These are phyloP conservation scores for Gautieria morchelliformis DNA, from an alignment of 768 basidiomycete species.

Conservation along the genomic window DNA sequence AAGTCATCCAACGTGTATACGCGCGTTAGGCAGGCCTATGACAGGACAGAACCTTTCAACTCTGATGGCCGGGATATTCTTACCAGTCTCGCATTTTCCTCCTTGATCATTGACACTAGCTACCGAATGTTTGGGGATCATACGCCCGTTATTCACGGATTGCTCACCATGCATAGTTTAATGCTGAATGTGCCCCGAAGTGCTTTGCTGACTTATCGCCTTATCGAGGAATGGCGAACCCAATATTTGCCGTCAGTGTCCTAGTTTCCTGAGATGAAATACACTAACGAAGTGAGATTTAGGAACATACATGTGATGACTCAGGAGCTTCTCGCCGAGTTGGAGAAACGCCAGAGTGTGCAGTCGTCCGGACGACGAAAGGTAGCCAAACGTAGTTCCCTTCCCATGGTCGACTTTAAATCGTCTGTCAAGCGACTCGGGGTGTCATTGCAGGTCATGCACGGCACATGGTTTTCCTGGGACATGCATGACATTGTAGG, in stretches of 20 bases:
- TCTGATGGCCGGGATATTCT: slow-evolving; percentile 42
- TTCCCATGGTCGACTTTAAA: slow-evolving; percentile 37
- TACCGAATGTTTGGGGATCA: background rate
- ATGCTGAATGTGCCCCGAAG: slow-evolving; percentile 57
- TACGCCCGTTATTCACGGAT: background rate
- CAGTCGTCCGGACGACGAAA: slow-evolving; percentile 21
- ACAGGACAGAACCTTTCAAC: background rate
- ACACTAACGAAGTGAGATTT: background rate
- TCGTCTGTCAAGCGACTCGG: slow-evolving; percentile 40
- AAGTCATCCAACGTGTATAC: background rate
- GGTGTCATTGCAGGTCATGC: slow-evolving; percentile 74
- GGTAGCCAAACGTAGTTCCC: slow-evolving; percentile 10
- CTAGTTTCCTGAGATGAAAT: background rate
- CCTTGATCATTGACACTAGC: slow-evolving; percentile 27
- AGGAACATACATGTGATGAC: slow-evolving; percentile 50
- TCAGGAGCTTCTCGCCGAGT: slow-evolving; percentile 54
- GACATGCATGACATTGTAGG: slow-evolving; percentile 41
- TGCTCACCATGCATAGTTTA: slow-evolving; percentile 9
- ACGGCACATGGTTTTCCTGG: slow-evolving; percentile 82
- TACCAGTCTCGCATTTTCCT: slow-evolving; percentile 45
- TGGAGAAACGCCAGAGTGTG: slow-evolving; percentile 34
- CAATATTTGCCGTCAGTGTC: slow-evolving; percentile 61
- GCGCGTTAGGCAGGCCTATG: slow-evolving; percentile 5
- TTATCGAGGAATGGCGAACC: slow-evolving; percentile 73
- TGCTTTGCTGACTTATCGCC: slow-evolving; percentile 67